phyloP scores from a whole-genome alignment of 2,329 filamentous ascomycete species.

The Pseudogymnoascus sp. region DNA sequence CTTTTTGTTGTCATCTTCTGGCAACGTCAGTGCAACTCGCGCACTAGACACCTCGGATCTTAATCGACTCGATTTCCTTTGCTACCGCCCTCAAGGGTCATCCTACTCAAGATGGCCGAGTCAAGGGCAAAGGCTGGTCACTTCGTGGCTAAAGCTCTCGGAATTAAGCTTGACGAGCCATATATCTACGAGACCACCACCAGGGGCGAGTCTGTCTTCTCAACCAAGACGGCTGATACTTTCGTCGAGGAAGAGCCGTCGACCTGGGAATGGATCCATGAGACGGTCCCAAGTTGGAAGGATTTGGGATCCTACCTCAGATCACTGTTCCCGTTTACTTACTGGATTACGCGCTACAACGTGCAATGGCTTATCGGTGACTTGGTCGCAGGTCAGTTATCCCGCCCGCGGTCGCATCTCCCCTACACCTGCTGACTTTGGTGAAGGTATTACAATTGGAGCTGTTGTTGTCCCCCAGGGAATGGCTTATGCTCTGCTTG shows the following conservation, averaged over 20 bases:
- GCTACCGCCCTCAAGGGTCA: background rate
- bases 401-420: background rate
- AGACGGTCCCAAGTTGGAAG: conserved; percentile 51
- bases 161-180: conserved; percentile 71
- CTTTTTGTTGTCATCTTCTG: background rate
- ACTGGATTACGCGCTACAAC: conserved; percentile 91
- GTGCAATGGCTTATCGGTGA: conserved; percentile 82
- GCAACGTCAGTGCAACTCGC: conserved; percentile 4
- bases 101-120: conserved; percentile 17
- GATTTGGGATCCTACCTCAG: conserved; percentile 55
- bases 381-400: conserved; percentile 67
- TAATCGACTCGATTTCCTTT: background rate
- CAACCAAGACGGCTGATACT: conserved; percentile 62
- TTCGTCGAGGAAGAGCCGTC: conserved; percentile 81
- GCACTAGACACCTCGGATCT: background rate
- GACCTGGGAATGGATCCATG: conserved; percentile 61
- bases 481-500: conserved; percentile 89
- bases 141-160: conserved; percentile 67
- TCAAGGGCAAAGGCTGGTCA: conserved; percentile 54
- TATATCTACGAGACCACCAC: conserved; percentile 49
- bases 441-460: conserved; percentile 59
- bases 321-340: conserved; percentile 76
- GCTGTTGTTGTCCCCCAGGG: conserved; percentile 85
- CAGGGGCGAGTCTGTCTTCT: conserved; percentile 74
- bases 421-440: background rate